Percentiles rank a stretch among this genome's conserved stretches.
Conservation (phyloP, 2,329 filamentous ascomycete genomes). For the Exophiala alcalophila region DNA sequence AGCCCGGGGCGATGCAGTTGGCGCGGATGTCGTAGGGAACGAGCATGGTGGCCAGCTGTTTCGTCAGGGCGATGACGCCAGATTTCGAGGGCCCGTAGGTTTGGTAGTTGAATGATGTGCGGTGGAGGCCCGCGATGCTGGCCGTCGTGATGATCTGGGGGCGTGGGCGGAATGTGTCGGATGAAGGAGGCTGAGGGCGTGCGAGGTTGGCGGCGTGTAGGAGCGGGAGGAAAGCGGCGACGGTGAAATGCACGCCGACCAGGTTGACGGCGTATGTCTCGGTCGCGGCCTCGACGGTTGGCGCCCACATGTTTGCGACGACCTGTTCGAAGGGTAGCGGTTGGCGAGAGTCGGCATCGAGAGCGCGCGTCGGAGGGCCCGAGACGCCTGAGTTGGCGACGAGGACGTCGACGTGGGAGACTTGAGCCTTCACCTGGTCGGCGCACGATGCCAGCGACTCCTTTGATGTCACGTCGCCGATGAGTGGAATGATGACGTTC, state of each 20-base stretch:
- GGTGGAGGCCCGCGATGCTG: conserved; percentile 45
- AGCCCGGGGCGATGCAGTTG: conserved; percentile 50
- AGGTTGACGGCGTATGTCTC: conserved; percentile 37
- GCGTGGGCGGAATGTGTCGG: conserved; percentile 28
- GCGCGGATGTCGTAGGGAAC: conserved; percentile 43
- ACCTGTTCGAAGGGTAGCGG: conserved; percentile 7
- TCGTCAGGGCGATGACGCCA: conserved; percentile 48
- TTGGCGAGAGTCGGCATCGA: neutral
- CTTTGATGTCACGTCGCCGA: conserved; percentile 43
- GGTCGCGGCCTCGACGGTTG: conserved; percentile 33
- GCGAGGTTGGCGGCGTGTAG: conserved; percentile 43
- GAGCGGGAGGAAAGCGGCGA: conserved; percentile 40
- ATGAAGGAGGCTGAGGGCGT: conserved; percentile 32
- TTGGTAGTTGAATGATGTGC: conserved; percentile 37
- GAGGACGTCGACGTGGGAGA: conserved; percentile 38
- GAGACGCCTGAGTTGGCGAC: conserved; percentile 38
- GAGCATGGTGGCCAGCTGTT: conserved; percentile 47
- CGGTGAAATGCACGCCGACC: conserved; percentile 39
- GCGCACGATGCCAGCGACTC: conserved; percentile 34
- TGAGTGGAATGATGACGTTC: conserved; percentile 42
- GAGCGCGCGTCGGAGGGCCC: conserved; percentile 35
- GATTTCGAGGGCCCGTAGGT: conserved; percentile 47
- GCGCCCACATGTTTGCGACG: conserved; percentile 8
- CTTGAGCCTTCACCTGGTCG: conserved; percentile 33
- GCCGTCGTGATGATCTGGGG: conserved; percentile 48